Conservation (phyloP, 2,329 filamentous ascomycete species). For the Plectosphaerella sp. region DNA sequence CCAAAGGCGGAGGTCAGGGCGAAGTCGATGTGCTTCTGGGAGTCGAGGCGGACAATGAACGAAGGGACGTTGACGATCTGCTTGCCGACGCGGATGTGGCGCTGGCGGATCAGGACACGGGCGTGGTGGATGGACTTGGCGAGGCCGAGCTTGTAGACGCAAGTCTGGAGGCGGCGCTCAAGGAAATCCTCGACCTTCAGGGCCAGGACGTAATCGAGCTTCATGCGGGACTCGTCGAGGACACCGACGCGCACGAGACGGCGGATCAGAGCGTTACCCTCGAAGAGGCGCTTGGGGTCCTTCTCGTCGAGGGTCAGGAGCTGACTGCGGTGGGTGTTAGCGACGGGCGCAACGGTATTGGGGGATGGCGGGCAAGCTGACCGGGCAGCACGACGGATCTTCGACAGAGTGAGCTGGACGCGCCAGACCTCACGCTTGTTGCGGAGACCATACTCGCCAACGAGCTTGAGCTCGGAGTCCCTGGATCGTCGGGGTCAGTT, state of each 20-base stretch:
- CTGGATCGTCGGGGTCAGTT: constrained; percentile 67
- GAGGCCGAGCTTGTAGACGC: constrained; percentile 99
- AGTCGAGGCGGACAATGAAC: constrained; percentile 99
- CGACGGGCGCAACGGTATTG: not conserved
- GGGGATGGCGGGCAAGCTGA: constrained; percentile 39
- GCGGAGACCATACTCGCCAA: constrained; percentile 99
- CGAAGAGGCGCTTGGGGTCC: constrained; percentile 99
- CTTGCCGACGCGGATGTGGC: constrained; percentile 99
- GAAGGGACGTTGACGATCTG: constrained; percentile 99
- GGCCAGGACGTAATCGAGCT: constrained; percentile 99
- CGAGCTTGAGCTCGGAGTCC: constrained; percentile 99
- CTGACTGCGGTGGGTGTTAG: constrained; percentile 62
- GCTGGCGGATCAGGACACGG: constrained; percentile 98
- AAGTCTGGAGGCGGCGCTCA: constrained; percentile 99
- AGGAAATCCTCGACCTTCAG: constrained; percentile 99
- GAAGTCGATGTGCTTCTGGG: constrained; percentile 99
- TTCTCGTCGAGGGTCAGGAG: constrained; percentile 99
- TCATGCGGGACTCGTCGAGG: constrained; percentile 99
- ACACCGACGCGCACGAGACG: constrained; percentile 99
- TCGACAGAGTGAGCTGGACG: constrained; percentile 98
- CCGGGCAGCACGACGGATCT: constrained; percentile 99
- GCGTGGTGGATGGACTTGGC: constrained; percentile 99
- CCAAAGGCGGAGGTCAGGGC: constrained; percentile 95
- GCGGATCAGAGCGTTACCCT: constrained; percentile 99
- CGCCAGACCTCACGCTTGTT: constrained; percentile 99